Evolutionary conservation across 2,329 filamentous ascomycete genomes (phyloP).

Genomic region (Elsinoe arachidis): DNA sequence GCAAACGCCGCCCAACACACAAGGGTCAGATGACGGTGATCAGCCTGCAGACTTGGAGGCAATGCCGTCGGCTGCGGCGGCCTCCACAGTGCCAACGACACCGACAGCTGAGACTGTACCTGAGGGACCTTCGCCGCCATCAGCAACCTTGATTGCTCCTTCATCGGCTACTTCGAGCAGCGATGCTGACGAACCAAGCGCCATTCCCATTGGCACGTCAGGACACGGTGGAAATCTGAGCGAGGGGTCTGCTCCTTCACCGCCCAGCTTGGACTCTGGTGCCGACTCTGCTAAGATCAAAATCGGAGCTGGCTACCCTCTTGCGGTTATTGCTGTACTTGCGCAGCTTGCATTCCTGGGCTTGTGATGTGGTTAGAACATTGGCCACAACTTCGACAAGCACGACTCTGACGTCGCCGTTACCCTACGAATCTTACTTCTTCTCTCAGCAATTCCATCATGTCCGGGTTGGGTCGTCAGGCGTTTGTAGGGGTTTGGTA

Average conservation of each 20-base stretch:
- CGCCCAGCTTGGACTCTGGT: neutral
- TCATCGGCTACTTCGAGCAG: neutral
- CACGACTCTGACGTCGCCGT: too few species aligned
- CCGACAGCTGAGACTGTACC: neutral
- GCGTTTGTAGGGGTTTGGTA: too few species aligned
- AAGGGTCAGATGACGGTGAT: too few species aligned
- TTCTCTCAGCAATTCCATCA: too few species aligned
- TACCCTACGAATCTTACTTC: too few species aligned
- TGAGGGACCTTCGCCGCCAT: neutral
- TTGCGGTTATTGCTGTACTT: neutral
- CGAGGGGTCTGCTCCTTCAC: neutral
- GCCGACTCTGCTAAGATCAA: constrained; percentile 1
- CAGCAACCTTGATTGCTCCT: neutral
- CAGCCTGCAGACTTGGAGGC: too few species aligned
- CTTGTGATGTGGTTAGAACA: neutral
- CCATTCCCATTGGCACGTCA: neutral
- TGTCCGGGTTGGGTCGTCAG: too few species aligned
- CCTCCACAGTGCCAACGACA: too few species aligned
- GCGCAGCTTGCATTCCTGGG: neutral
- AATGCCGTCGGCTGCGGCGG: too few species aligned
- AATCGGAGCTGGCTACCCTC: neutral
- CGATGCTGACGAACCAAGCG: neutral
- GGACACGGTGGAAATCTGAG: neutral
- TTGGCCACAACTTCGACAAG: too few species aligned
- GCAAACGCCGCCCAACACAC: too few species aligned